phyloP scores from a whole-genome alignment of 2,329 filamentous ascomycete species.

The Aspergillus arachidicola region DNA sequence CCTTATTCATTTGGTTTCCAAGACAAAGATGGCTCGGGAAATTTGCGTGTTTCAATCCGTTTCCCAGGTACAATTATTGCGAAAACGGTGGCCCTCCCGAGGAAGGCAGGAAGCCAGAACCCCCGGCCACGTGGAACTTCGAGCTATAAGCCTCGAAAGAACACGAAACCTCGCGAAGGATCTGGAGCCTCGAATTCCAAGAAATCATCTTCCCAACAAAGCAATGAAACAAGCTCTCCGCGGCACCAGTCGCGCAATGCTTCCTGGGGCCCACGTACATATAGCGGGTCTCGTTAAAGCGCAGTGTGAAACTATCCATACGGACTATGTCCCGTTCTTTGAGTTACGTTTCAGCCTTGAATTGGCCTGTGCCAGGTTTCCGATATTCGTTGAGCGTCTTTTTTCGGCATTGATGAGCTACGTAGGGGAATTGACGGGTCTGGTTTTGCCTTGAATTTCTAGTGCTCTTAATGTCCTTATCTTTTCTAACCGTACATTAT shows the following conservation, averaged over 20 bases:
- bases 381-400: conserved; percentile 25
- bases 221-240: conserved; percentile 25
- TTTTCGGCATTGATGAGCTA: conserved; percentile 28
- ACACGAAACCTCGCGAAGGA: conserved; percentile 34
- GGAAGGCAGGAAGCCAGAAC: conserved; percentile 30
- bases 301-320: conserved; percentile 4
- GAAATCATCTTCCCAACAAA: conserved; percentile 30
- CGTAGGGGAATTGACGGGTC: conserved; percentile 22
- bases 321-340: conserved; percentile 5
- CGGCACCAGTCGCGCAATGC: conserved; percentile 31
- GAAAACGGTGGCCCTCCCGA: conserved; percentile 45
- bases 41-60: conserved; percentile 46
- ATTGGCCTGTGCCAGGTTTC: conserved; percentile 19
- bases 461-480: conserved; percentile 24
- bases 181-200: conserved; percentile 27
- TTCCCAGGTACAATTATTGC: conserved; percentile 50
- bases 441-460: conserved; percentile 20
- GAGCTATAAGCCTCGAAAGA: conserved; percentile 34
- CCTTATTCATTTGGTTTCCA: conserved; percentile 43
- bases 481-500: conserved; percentile 16
- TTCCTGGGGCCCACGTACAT: conserved; percentile 31
- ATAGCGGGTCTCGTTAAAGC: conserved; percentile 27
- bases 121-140: conserved; percentile 31
- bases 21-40: conserved; percentile 42
- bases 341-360: conserved; percentile 3